Conservation (phyloP, 2,329 filamentous ascomycete species). For the Fusarium sacchari region DNA sequence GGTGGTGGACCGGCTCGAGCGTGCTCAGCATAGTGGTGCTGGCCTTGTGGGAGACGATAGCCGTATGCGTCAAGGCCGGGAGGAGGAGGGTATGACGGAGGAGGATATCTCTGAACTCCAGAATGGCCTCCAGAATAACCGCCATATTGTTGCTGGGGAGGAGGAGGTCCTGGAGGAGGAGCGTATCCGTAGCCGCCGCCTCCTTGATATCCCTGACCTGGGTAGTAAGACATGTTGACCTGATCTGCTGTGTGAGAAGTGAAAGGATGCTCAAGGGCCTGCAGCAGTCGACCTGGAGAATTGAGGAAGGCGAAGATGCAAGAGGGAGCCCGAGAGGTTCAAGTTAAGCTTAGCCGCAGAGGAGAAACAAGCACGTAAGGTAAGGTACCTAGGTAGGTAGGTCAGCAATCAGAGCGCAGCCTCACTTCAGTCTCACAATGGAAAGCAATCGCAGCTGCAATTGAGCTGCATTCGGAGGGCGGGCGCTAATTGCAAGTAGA, state of each 20-base stretch:
- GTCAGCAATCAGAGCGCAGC: conserved; percentile 6
- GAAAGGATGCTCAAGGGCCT: neutral
- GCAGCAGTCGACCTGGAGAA: conserved; percentile 4
- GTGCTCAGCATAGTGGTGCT: conserved; percentile 42
- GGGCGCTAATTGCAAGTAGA: conserved; percentile 35
- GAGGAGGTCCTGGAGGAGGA: conserved; percentile 42
- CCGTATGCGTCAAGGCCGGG: conserved; percentile 58
- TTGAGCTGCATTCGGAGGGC: neutral
- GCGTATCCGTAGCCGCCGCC: conserved; percentile 46
- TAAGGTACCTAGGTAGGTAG: no score
- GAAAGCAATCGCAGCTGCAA: neutral
- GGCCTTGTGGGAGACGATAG: conserved; percentile 52
- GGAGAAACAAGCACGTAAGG: conserved; percentile 18
- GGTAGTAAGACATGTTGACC: conserved; percentile 52
- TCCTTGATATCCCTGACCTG: conserved; percentile 53
- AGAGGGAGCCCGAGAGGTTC: conserved; percentile 19
- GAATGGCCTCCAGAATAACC: conserved; percentile 36
- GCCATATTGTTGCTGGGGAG: conserved; percentile 38
- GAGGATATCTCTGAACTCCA: conserved; percentile 43
- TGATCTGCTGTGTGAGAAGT: conserved; percentile 6
- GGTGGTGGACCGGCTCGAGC: conserved; percentile 54
- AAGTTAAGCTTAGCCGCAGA: neutral
- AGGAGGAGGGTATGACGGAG: conserved; percentile 54
- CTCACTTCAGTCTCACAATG: conserved; percentile 12
- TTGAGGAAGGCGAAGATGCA: conserved; percentile 7